These are phyloP conservation scores for Vitis hybrid DNA, from an alignment of 177 flowering plant genomes.

Conservation along the genomic window DNA sequence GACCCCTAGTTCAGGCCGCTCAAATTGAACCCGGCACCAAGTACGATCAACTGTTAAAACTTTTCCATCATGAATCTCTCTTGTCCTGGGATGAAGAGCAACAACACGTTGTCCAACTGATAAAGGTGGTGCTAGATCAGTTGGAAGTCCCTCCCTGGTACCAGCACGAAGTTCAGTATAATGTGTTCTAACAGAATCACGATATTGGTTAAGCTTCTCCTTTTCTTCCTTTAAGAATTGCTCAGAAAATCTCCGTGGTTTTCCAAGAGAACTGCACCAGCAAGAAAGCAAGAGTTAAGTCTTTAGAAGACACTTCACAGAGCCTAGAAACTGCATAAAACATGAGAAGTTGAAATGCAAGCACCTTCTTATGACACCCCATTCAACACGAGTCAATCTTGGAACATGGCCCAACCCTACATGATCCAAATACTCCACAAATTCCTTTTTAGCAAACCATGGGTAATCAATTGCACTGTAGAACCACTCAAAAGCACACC, in stretches of 20 bases:
- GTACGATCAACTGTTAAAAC: conserved; percentile 79
- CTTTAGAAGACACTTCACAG: neutral
- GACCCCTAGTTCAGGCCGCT: conserved; percentile 78
- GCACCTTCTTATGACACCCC: conserved; percentile 99
- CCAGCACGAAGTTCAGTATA: conserved; percentile 85
- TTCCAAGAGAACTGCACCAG: conserved; percentile 88
- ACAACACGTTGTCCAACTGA: conserved; percentile 88
- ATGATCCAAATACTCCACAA: conserved; percentile 92
- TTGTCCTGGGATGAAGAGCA: conserved; percentile 87
- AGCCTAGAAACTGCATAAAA: neutral
- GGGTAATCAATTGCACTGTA: conserved; percentile 96
- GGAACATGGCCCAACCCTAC: conserved; percentile 92
- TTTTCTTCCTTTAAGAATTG: conserved; percentile 85
- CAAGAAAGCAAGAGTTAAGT: conserved; percentile 11
- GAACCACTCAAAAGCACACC: conserved; percentile 95
- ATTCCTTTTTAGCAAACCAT: conserved; percentile 96
- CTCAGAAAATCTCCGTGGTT: conserved; percentile 86
- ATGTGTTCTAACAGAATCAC: conserved; percentile 88
- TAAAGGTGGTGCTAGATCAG: conserved; percentile 86
- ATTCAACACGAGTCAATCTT: conserved; percentile 93
- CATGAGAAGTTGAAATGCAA: neutral
- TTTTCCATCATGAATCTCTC: conserved; percentile 91
- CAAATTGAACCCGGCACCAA: conserved; percentile 87
- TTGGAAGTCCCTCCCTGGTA: conserved; percentile 77
- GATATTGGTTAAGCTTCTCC: conserved; percentile 82